Conservation (phyloP, 116 monocot species). For the Iris pallida region DNA sequence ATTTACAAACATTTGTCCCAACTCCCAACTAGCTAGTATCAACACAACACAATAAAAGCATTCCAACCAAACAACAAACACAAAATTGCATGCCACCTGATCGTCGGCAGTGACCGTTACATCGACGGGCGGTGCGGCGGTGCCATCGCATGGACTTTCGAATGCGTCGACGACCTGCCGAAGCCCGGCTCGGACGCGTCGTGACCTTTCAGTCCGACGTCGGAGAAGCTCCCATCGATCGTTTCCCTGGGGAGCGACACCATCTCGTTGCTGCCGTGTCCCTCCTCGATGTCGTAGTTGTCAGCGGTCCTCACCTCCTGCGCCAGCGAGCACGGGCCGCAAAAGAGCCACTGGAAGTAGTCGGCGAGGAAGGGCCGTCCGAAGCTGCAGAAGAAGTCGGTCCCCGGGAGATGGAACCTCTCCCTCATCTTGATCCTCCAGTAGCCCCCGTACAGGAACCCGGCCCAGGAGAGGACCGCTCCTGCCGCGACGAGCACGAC, state of each 20-base stretch:
- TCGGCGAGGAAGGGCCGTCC: background rate
- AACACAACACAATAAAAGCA: no score
- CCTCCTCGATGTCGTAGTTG: slow-evolving; percentile 19
- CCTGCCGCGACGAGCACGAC: background rate
- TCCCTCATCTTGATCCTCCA: slow-evolving; percentile 28
- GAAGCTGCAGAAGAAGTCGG: background rate
- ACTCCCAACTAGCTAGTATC: no score
- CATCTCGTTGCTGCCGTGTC: background rate
- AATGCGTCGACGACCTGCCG: background rate
- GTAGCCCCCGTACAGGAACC: slow-evolving; percentile 22
- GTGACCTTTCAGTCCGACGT: no score
- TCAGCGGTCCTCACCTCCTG: slow-evolving; percentile 28
- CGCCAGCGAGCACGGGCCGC: slow-evolving; percentile 19
- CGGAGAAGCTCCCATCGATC: slow-evolving; percentile 1
- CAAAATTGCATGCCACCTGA: background rate
- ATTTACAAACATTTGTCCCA: no score
- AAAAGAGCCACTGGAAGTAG: slow-evolving; percentile 21
- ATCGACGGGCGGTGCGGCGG: background rate
- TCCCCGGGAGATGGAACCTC: slow-evolving; percentile 17
- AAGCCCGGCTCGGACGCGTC: no score
- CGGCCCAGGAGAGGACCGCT: slow-evolving; percentile 5
- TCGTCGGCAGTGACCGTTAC: background rate
- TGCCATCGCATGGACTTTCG: slow-evolving; percentile 1
- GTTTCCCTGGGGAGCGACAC: slow-evolving; percentile 8
- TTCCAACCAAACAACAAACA: no score